These are phyloP conservation scores for Paecilomyces sp. DNA, from an alignment of 2,329 filamentous ascomycete species.

Conservation along the genomic window DNA sequence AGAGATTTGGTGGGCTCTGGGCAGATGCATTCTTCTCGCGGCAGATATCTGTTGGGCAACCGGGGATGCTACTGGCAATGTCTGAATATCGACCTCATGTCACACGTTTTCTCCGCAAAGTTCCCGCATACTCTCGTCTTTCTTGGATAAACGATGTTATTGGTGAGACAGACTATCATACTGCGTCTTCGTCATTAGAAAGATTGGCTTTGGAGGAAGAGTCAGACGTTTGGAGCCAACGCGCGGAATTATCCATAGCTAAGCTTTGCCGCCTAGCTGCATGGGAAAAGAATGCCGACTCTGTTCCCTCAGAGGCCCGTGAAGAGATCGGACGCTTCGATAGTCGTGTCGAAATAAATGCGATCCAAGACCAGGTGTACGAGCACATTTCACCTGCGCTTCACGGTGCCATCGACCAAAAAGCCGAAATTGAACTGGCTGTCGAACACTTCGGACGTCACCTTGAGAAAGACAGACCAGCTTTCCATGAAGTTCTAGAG, in stretches of 20 bases:
- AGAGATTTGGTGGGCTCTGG: constrained; percentile 45
- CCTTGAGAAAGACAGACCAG: constrained; percentile 52
- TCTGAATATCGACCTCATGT: constrained; percentile 65
- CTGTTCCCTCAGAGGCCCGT: constrained; percentile 32
- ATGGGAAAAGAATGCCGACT: constrained; percentile 24
- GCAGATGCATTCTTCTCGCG: constrained; percentile 70
- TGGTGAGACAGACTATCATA: constrained; percentile 65
- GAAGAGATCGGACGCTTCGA: constrained; percentile 49
- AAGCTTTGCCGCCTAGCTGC: constrained; percentile 73
- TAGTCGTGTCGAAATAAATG: constrained; percentile 59
- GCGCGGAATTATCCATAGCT: constrained; percentile 81
- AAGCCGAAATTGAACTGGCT: constrained; percentile 69
- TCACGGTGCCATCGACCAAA: constrained; percentile 67
- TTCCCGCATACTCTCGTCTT: constrained; percentile 66
- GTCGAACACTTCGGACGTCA: constrained; percentile 58
- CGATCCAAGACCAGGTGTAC: constrained; percentile 73
- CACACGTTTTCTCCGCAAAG: constrained; percentile 69
- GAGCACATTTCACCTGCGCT: constrained; percentile 62
- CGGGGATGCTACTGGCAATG: constrained; percentile 61
- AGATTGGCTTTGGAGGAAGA: constrained; percentile 65
- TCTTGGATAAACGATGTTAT: constrained; percentile 93
- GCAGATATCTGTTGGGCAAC: constrained; percentile 60
- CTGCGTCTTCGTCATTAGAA: constrained; percentile 65
- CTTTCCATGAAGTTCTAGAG: constrained; percentile 64
- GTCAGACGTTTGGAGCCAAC: constrained; percentile 82